Percentiles rank a stretch among this genome's conserved stretches.
Conservation (phyloP, 345 rosid genomes). For the Citrus inodora region DNA sequence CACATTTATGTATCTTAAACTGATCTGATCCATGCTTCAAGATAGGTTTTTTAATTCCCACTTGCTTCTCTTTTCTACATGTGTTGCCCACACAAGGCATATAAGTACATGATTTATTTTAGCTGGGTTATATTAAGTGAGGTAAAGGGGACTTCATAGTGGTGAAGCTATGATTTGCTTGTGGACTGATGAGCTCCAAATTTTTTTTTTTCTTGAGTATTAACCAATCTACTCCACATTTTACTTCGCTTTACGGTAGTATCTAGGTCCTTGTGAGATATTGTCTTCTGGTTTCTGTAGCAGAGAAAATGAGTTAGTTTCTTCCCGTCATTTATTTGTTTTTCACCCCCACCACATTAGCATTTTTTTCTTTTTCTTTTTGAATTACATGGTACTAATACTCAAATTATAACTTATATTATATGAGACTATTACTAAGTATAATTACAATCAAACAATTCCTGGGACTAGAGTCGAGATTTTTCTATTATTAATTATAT, state of each 20-base stretch:
- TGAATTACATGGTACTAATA: no score
- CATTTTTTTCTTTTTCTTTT: no score
- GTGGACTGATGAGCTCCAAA: background rate
- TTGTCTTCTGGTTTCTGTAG: background rate
- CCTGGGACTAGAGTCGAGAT: accelerated
- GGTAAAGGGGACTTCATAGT: background rate
- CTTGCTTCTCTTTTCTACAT: background rate
- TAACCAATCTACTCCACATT: background rate
- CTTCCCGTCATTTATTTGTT: background rate
- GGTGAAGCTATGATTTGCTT: background rate
- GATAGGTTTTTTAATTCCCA: background rate
- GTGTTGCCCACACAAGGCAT: background rate
- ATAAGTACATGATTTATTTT: background rate
- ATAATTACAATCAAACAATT: no score
- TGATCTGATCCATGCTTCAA: background rate
- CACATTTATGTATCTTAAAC: background rate
- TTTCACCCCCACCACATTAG: background rate
- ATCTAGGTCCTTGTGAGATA: background rate
- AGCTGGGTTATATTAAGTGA: background rate
- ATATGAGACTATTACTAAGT: no score
- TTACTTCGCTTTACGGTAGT: background rate
- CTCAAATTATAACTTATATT: accelerated
- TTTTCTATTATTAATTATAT: no score
- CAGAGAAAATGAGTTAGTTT: background rate
- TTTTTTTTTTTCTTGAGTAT: background rate